Conservation (phyloP, 2,329 filamentous ascomycete genomes). For the Metarhizium brunneum region DNA sequence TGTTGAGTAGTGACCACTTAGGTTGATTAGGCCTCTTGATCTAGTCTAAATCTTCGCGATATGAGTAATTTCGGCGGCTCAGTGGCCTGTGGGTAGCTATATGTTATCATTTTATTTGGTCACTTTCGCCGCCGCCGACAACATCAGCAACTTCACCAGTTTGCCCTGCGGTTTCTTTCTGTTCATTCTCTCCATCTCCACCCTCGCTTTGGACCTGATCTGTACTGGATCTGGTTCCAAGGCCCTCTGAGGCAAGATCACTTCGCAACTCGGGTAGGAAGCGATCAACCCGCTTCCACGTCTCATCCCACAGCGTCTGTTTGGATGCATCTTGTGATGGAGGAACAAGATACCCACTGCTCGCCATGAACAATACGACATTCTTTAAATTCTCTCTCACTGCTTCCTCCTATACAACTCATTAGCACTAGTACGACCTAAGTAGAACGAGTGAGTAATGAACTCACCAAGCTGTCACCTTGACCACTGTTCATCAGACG, state of each 20-base stretch:
- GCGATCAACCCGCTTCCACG: slow-evolving; percentile 56
- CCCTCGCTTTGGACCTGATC: background rate
- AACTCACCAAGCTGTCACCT: slow-evolving; percentile 72
- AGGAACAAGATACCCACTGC: slow-evolving; percentile 72
- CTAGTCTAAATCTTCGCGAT: too few species aligned
- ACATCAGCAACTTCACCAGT: background rate
- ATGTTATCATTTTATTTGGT: background rate
- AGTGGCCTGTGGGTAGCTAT: too few species aligned
- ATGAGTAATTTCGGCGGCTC: too few species aligned
- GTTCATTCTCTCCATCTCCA: background rate
- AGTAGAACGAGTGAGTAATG: background rate
- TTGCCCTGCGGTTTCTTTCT: too few species aligned
- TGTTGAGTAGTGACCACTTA: too few species aligned
- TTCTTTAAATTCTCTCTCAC: slow-evolving; percentile 95
- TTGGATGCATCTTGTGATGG: slow-evolving; percentile 48
- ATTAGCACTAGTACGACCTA: slow-evolving; percentile 8
- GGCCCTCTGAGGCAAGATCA: slow-evolving; percentile 46
- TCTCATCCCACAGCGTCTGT: slow-evolving; percentile 51
- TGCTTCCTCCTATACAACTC: slow-evolving; percentile 66
- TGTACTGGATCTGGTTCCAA: background rate
- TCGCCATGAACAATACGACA: slow-evolving; percentile 89
- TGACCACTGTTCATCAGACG: slow-evolving; percentile 93
- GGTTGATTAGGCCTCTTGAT: too few species aligned
- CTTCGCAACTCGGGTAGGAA: slow-evolving; percentile 52
- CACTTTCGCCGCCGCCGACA: background rate